Percentiles rank a stretch among this genome's conserved stretches.
These are phyloP conservation scores for Scutellaria barbata DNA, from an alignment of 257 asterid species.

Conservation along the genomic window DNA sequence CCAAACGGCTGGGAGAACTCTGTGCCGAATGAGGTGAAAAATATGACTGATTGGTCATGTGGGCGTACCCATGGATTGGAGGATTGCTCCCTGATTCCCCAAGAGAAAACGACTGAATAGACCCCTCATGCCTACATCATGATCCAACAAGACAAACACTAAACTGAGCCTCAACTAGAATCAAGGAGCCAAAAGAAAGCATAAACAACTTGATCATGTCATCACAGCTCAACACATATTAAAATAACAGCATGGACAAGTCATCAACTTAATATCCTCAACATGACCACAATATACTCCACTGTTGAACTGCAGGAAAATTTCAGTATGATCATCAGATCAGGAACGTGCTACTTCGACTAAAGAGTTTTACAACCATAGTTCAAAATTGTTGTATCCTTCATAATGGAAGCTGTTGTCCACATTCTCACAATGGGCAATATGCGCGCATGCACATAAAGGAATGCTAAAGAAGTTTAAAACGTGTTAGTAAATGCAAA, in stretches of 20 bases:
- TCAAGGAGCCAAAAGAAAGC: neutral
- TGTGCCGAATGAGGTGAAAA: constrained; percentile 60
- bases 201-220: constrained; percentile 2
- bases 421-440: neutral
- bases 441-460: neutral
- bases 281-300: constrained; percentile 17
- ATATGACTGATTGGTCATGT: constrained; percentile 55
- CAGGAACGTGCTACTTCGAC: neutral
- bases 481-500: no score
- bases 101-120: constrained; percentile 51
- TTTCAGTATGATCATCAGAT: constrained; percentile 14
- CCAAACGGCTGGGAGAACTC: constrained; percentile 72
- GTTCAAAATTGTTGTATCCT: constrained; percentile 1
- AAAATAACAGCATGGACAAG: constrained; percentile 2
- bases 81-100: constrained; percentile 66
- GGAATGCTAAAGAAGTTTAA: neutral
- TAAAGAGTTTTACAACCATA: neutral
- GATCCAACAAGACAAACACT: constrained; percentile 30
- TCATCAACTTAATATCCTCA: constrained; percentile 5
- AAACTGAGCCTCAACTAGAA: constrained; percentile 17
- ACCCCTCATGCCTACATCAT: constrained; percentile 63
- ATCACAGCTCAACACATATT: constrained; percentile 6
- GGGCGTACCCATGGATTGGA: constrained; percentile 58
- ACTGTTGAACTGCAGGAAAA: neutral
- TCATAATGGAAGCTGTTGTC: constrained; percentile 4